Evolutionary conservation across 176 grass and related monocot species (phyloP).

Genomic region (sorghum (Sorghum bicolor)): DNA sequence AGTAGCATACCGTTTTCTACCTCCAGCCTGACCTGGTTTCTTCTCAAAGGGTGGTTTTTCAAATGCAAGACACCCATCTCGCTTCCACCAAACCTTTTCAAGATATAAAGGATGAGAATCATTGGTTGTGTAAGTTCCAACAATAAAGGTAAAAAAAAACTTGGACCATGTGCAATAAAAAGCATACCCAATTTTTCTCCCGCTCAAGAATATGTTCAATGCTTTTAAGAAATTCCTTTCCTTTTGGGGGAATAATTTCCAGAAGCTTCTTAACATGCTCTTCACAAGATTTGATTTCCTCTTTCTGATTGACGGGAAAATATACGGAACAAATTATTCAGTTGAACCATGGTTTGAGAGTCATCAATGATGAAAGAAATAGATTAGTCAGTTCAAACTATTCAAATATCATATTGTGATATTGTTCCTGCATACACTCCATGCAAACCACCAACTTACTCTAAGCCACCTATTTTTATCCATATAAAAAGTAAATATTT

Average conservation of each 20-base stretch:
- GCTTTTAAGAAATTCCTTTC: conserved; percentile 94
- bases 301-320: conserved; percentile 57
- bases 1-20: conserved; percentile 71
- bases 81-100: conserved; percentile 95
- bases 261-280: conserved; percentile 91
- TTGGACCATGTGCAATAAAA: conserved; percentile 18
- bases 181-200: conserved; percentile 93
- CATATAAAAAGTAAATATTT: neutral
- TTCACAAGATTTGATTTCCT: conserved; percentile 94
- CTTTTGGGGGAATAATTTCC: conserved; percentile 90
- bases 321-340: neutral
- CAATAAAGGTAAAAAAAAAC: neutral
- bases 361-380: neutral
- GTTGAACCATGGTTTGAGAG: neutral
- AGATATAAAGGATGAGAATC: conserved; percentile 4
- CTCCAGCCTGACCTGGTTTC: conserved; percentile 63
- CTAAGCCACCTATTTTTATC: neutral
- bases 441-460: neutral
- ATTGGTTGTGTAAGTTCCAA: neutral
- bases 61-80: conserved; percentile 85
- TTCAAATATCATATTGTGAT: neutral
- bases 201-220: conserved; percentile 96
- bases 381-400: neutral
- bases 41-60: conserved; percentile 79
- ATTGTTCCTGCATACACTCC: neutral